Percentiles rank a stretch among this genome's conserved stretches.
These are phyloP conservation scores for Andrographis paniculata DNA, from an alignment of 305 asterid genomes.

Conservation along the genomic window DNA sequence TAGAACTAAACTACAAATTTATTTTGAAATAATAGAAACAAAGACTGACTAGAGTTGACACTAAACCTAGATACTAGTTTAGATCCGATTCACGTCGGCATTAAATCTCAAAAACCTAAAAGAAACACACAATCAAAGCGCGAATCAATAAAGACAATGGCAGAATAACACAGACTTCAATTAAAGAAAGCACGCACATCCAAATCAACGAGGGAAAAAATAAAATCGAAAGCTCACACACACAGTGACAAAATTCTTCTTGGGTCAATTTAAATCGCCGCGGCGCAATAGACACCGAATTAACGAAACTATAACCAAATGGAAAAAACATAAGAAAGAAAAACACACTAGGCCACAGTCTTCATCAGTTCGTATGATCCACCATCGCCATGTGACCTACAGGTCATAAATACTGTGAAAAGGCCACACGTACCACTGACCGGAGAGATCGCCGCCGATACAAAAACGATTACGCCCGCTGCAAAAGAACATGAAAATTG, in stretches of 20 bases:
- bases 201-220: constrained; percentile 9
- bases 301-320: neutral
- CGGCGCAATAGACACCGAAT: too few relatives aligned
- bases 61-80: constrained; percentile 14
- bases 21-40: neutral
- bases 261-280: constrained; percentile 16
- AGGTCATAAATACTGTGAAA: constrained; percentile 1
- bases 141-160: neutral
- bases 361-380: constrained; percentile 25
- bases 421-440: constrained; percentile 30
- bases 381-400: constrained; percentile 24
- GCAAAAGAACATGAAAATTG: neutral
- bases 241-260: constrained; percentile 9
- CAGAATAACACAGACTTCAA: constrained; percentile 13
- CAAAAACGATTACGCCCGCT: constrained; percentile 6
- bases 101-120: constrained; percentile 18
- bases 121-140: constrained; percentile 9
- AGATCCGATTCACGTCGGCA: constrained; percentile 26
- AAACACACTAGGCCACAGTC: constrained; percentile 36
- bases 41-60: constrained; percentile 5
- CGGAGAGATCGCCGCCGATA: constrained; percentile 36
- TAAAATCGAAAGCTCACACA: constrained; percentile 9
- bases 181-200: constrained; percentile 7
- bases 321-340: neutral
- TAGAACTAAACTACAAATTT: constrained; percentile 8